A percentile compares a stretch with the other conserved stretches of the same genome.
Evolutionary conservation across 1,284 basidiomycete species (phyloP).

Genomic region (Chalciporus sp.): DNA sequence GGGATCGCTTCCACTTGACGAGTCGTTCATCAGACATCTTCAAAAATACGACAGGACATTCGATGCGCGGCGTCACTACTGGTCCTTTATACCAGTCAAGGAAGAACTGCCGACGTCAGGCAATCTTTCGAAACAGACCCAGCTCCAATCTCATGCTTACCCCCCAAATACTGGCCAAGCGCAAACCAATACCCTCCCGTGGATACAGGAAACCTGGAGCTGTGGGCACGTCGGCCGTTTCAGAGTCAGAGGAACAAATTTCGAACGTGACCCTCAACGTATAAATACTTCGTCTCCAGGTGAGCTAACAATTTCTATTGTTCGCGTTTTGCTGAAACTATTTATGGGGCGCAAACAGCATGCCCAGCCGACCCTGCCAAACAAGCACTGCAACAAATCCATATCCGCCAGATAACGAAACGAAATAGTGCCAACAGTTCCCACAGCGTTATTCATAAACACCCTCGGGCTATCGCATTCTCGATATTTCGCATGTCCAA

Average conservation of each 20-base stretch:
- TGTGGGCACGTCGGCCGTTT: constrained; percentile 66
- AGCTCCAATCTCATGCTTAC: constrained; percentile 7
- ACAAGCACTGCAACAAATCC: constrained; percentile 65
- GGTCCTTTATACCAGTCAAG: constrained; percentile 65
- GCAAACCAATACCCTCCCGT: constrained; percentile 43
- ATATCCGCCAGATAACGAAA: constrained; percentile 57
- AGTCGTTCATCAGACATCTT: constrained; percentile 59
- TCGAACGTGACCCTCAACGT: constrained; percentile 45
- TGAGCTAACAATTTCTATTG: background rate
- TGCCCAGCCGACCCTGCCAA: constrained; percentile 53
- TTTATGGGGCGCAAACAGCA: constrained; percentile 11
- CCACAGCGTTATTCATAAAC: constrained; percentile 71
- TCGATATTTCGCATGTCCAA: constrained; percentile 69
- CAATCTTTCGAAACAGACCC: constrained; percentile 20
- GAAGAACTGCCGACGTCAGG: constrained; percentile 36
- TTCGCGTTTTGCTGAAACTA: background rate
- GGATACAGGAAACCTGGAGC: constrained; percentile 66
- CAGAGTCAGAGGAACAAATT: constrained; percentile 54
- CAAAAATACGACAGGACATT: constrained; percentile 52
- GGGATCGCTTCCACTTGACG: constrained; percentile 52
- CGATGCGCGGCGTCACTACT: constrained; percentile 47
- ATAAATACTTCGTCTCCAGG: background rate
- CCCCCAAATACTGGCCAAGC: constrained; percentile 26
- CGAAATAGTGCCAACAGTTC: constrained; percentile 56
- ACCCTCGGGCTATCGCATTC: constrained; percentile 74